These are phyloP conservation scores for Tetracladium maxilliforme DNA, from an alignment of 2,329 filamentous ascomycete species.

Conservation along the genomic window DNA sequence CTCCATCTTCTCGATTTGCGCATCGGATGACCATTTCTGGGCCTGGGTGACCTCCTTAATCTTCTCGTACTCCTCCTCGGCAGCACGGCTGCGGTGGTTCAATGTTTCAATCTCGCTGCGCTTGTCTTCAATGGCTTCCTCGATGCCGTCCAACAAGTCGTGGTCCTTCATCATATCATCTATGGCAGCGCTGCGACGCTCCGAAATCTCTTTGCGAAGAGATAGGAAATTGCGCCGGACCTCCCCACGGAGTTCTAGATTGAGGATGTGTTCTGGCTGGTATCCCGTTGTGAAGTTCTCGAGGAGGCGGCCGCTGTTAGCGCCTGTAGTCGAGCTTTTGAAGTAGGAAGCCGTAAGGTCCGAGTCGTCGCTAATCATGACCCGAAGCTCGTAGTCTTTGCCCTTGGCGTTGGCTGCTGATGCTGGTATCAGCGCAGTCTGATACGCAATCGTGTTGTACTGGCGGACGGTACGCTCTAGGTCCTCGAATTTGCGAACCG, in stretches of 20 bases:
- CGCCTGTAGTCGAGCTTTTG: slow-evolving; percentile 13
- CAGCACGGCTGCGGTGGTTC: slow-evolving; percentile 73
- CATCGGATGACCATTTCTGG: slow-evolving; percentile 76
- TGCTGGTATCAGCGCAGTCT: slow-evolving; percentile 77
- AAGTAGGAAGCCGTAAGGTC: slow-evolving; percentile 58
- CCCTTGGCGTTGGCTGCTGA: slow-evolving; percentile 78
- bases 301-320: slow-evolving; percentile 56
- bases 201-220: slow-evolving; percentile 83
- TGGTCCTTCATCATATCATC: slow-evolving; percentile 92
- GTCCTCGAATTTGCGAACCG: slow-evolving; percentile 74
- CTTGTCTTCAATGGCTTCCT: slow-evolving; percentile 97
- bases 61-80: slow-evolving; percentile 87
- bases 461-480: slow-evolving; percentile 80
- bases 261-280: slow-evolving; percentile 76
- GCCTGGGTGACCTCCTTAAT: slow-evolving; percentile 77
- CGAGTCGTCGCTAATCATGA: slow-evolving; percentile 65
- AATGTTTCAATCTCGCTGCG: slow-evolving; percentile 85
- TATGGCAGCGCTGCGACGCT: slow-evolving; percentile 65
- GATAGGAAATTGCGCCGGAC: slow-evolving; percentile 66
- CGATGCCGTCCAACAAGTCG: slow-evolving; percentile 84
- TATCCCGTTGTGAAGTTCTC: slow-evolving; percentile 76
- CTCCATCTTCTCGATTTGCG: slow-evolving; percentile 97
- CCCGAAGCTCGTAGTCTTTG: slow-evolving; percentile 67
- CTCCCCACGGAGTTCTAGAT: slow-evolving; percentile 71
- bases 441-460: slow-evolving; percentile 90